Base-by-base conservation (phyloP, 2,329 filamentous ascomycete genomes). In the Nothophaeocryptopus gaeumannii region DNA sequence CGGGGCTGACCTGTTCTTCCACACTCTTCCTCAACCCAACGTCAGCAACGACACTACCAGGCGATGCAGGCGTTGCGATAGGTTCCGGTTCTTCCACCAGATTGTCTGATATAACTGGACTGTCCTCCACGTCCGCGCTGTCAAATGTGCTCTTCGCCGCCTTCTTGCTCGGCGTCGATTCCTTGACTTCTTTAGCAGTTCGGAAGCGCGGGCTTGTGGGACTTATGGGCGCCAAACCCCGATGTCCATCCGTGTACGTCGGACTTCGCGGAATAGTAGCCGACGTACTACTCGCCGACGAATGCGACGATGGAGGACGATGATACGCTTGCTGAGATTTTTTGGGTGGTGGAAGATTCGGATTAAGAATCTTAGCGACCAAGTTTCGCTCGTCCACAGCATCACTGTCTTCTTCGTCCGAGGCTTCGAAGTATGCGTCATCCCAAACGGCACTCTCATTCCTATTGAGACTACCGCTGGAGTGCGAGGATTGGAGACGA, bases 391-490 rank as follows among this genome's bases (percentile, higher is more conserved):
- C 65, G 30, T 67, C 62, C 5, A 65, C 73, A 9, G 55, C 50
- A 33, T 77, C 75, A 5, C 72, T 71, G 32, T 74, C 71, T 40
- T 75, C 72, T 8, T 68, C 72, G n/a, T 72, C 73, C 1, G 57
- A 65, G 13, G 67, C 71, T 34, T 76, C 74, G 45, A 78, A 75
- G 47, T 75, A 74, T 2, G 69, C 62, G 35, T 77, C 75, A 45
- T 77, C 74, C 76, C 75, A 78, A 2, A 69, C 62, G 2, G 63
- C 67, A n/a, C 72, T 74, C 30, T 72, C 69, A 50, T 69, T 65
- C 42, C 72, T 67, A 15, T 46, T 50, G 8, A 58, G 48, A 54
- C 50, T 44, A 31, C 38, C 38, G 14, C 47, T 33, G 31, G 45
- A 43, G 14, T 48, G 42, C 9, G 55, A 58, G 26, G 50, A 44